A percentile compares a stretch with the other conserved stretches of the same genome.
Evolutionary conservation across 2,329 filamentous ascomycete genomes (phyloP).

Genomic region (Botrytis galanthina): DNA sequence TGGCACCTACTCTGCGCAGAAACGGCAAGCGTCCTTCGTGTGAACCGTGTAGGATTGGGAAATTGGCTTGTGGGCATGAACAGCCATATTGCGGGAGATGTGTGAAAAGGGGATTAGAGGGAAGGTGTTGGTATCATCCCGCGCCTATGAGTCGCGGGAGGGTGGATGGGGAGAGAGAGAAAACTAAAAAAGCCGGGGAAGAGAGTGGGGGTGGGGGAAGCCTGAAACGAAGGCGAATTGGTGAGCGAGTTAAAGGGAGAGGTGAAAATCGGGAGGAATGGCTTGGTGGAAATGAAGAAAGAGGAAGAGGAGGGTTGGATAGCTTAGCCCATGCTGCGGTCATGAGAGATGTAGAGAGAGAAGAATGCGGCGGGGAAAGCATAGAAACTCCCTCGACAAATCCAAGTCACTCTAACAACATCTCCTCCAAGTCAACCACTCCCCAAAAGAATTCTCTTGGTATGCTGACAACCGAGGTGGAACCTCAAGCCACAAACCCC

Average conservation of each 20-base stretch:
- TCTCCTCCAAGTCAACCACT: background rate
- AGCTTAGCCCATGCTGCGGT: background rate
- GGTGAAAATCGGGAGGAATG: background rate
- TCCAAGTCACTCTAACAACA: background rate
- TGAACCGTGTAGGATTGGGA: conserved; percentile 37
- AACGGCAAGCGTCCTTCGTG: conserved; percentile 38
- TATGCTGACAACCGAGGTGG: background rate
- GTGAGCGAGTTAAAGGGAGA: background rate
- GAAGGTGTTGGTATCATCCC: conserved; percentile 15
- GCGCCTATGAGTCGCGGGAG: background rate
- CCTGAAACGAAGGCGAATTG: background rate
- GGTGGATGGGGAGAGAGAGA: background rate
- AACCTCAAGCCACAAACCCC: background rate
- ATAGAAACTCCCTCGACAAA: conserved; percentile 9
- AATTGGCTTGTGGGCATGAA: conserved; percentile 36
- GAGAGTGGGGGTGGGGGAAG: background rate
- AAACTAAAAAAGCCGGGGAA: background rate
- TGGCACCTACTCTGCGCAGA: conserved; percentile 23
- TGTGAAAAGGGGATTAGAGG: conserved; percentile 21
- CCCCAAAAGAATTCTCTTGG: background rate
- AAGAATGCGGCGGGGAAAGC: background rate
- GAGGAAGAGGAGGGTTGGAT: background rate
- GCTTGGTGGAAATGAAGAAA: background rate
- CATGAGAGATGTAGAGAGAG: background rate
- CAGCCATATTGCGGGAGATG: conserved; percentile 34